Evolutionary conservation across 2,329 filamentous ascomycete genomes (phyloP), one percentile per base, ranked within the genome.

Genomic region (Pochonia chlamydosporia): DNA sequence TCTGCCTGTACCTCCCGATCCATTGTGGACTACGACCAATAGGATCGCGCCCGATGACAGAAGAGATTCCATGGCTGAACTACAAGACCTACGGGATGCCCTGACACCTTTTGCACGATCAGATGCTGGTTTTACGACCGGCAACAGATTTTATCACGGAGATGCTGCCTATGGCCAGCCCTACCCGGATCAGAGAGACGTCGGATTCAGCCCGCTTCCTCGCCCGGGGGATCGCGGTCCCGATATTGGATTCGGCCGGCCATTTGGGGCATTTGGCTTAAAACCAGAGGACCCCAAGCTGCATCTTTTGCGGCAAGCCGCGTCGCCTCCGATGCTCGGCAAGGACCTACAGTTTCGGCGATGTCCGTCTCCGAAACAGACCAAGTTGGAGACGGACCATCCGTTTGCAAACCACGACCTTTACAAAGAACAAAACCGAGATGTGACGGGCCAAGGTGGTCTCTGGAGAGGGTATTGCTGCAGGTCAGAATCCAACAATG

Each of bases 271-370:
- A 18, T 63, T 66, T 42, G 65, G 64, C 39, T 55, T 63, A 31
- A 60, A 60, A 47, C 63, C 70, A 25, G 63, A 69, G 37, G 69
- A 69, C 43, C 59, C 63, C 25, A 63, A 68, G 46, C 66, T 72
- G 50, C 64, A 69, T 48, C 70, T 70, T 57, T 70, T 74, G 59
- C 75, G 75, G 49, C 67, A 76, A 54, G 72, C 71, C 20, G 71
- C 75, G 57, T 82, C 82, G 50, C 92, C 92, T 35, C 92, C 92
- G 9, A 95, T 97, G 90, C 79, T 96, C 10, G 92, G 92, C 47
- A 71, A 74, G 48, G 87, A 95, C 55, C 78, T 97, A 46, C 73
- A 76, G 23, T 95, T 96, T 63, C 87, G 89, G 28, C 80, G 79
- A 62, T 96, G 89, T 62, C 75, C 78, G 9, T 96, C 91, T 23